phyloP scores from a whole-genome alignment of 2,329 filamentous ascomycete genomes.

The Meredithiella fracta region DNA sequence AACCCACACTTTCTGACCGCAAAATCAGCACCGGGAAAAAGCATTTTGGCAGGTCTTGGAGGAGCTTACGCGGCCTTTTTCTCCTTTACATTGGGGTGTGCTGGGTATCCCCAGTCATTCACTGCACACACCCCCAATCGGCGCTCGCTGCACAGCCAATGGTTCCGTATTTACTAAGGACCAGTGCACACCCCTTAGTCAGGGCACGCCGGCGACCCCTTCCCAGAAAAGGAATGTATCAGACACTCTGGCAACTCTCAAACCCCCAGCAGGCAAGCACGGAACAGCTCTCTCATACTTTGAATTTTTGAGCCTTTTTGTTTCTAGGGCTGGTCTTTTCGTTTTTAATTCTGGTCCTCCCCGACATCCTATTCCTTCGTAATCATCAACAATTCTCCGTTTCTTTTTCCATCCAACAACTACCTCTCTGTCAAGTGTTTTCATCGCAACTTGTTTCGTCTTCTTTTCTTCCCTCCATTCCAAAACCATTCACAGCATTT shows the following conservation, averaged over 20 bases:
- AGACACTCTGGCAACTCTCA: constrained; percentile 1
- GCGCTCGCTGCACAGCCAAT: not conserved
- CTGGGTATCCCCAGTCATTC: constrained; percentile 1
- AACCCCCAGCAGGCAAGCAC: not conserved
- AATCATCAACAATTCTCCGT: not conserved
- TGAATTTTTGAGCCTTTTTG: constrained; percentile 1
- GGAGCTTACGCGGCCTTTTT: constrained; percentile 14
- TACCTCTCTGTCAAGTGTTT: not conserved
- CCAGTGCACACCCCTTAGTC: not conserved
- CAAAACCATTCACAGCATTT: too few relatives aligned
- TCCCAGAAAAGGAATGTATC: constrained; percentile 1
- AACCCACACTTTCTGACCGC: not conserved
- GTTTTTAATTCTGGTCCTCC: constrained; percentile 7
- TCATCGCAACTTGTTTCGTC: not conserved
- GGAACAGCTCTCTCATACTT: not conserved
- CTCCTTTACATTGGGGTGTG: constrained; percentile 3
- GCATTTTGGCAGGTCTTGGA: not conserved
- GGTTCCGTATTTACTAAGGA: not conserved
- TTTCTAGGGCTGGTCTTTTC: not conserved
- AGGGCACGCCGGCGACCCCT: constrained; percentile 1
- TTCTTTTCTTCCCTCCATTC: not conserved
- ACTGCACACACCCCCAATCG: not conserved
- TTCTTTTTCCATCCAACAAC: not conserved
- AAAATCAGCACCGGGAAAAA: not conserved
- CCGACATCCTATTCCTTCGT: not conserved